phyloP scores from a whole-genome alignment of 768 basidiomycete species.

The Kwoniella sp. region DNA sequence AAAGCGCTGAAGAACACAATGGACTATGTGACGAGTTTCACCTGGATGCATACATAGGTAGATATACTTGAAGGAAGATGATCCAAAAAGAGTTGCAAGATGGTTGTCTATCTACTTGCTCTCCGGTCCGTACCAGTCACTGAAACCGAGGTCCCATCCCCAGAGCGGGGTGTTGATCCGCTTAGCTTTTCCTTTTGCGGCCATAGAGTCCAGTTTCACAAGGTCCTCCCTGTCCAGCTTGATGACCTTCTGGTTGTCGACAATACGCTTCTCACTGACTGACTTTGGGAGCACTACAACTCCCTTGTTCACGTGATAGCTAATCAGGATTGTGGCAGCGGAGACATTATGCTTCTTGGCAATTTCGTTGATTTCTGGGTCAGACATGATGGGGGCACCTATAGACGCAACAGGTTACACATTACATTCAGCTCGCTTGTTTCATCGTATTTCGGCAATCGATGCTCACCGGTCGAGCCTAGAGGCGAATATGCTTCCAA shows the following conservation, averaged over 20 bases:
- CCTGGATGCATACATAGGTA: no score
- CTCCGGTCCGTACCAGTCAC: constrained; percentile 36
- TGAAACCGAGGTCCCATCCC: constrained; percentile 38
- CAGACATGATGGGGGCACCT: constrained; percentile 65
- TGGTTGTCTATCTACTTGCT: no score
- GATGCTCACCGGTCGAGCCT: constrained; percentile 59
- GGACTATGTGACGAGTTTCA: no score
- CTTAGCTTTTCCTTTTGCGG: constrained; percentile 41
- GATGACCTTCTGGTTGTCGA: constrained; percentile 39
- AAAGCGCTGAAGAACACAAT: no score
- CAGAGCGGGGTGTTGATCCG: constrained; percentile 39
- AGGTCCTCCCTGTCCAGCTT: constrained; percentile 38
- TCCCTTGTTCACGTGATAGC: constrained; percentile 77
- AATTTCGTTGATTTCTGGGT: constrained; percentile 65
- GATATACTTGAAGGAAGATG: no score
- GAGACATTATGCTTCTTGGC: constrained; percentile 67
- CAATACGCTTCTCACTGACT: constrained; percentile 65
- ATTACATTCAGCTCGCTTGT: constrained; percentile 4
- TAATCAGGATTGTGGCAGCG: constrained; percentile 77
- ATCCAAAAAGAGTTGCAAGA: no score
- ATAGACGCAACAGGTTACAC: constrained; percentile 11
- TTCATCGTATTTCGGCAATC: constrained; percentile 29
- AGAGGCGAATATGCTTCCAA: constrained; percentile 45
- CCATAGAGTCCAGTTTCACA: constrained; percentile 30
- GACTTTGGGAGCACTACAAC: constrained; percentile 76